Evolutionary conservation across 2,329 filamentous ascomycete genomes (phyloP).

Genomic region (Fusarium odoratissimum): DNA sequence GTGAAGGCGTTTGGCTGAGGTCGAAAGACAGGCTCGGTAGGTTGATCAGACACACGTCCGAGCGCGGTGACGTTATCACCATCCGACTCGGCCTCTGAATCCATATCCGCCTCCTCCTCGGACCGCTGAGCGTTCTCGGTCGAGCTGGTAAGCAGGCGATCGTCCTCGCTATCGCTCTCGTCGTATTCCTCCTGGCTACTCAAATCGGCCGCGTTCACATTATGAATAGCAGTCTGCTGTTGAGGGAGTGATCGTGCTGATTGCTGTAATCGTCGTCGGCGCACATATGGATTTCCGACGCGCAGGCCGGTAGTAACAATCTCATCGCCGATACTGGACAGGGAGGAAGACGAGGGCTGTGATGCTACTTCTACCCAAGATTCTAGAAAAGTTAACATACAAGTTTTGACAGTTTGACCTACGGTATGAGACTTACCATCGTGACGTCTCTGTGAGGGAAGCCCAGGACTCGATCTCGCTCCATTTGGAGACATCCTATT

Average conservation of each 20-base stretch:
- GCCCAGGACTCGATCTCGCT: slow-evolving; percentile 47
- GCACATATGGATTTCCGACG: slow-evolving; percentile 73
- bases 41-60: slow-evolving; percentile 66
- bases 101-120: slow-evolving; percentile 54
- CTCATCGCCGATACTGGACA: slow-evolving; percentile 87
- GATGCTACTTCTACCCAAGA: slow-evolving; percentile 97
- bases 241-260: slow-evolving; percentile 51
- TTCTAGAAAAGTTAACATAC: slow-evolving; percentile 65
- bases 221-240: slow-evolving; percentile 56
- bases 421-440: slow-evolving; percentile 48
- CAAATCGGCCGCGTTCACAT: slow-evolving; percentile 58
- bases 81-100: slow-evolving; percentile 62
- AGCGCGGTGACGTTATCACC: slow-evolving; percentile 88
- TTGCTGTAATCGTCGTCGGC: slow-evolving; percentile 64
- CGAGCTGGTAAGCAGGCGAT: slow-evolving; percentile 71
- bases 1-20: slow-evolving; percentile 94
- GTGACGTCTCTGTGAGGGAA: slow-evolving; percentile 50
- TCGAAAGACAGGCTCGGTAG: slow-evolving; percentile 72
- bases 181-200: slow-evolving; percentile 97
- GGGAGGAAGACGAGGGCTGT: slow-evolving; percentile 90
- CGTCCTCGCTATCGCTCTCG: slow-evolving; percentile 91
- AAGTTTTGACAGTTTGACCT: not conserved
- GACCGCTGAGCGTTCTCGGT: slow-evolving; percentile 62
- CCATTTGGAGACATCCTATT: slow-evolving; percentile 42
- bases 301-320: slow-evolving; percentile 90